Conservation (phyloP, 768 basidiomycete genomes). For the Nidula microcarpa region DNA sequence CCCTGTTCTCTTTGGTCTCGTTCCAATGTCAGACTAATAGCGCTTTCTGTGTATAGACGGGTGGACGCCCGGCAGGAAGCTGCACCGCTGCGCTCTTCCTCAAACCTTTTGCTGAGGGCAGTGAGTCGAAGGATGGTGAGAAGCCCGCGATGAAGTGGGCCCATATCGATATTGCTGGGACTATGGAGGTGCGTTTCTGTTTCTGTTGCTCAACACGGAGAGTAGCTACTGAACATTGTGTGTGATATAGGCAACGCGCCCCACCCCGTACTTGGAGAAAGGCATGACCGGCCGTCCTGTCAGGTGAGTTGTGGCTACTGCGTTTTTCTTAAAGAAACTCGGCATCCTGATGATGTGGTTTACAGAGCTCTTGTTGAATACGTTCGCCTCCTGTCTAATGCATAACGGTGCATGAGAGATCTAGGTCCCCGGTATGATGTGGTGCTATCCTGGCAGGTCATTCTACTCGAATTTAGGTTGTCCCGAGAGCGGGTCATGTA, state of each 20-base stretch:
- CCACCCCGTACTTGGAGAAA: constrained; percentile 60
- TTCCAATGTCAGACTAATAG: neutral
- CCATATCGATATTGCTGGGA: constrained; percentile 80
- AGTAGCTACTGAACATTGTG: neutral
- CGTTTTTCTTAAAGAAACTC: neutral
- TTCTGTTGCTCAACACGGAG: neutral
- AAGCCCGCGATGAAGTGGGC: constrained; percentile 72
- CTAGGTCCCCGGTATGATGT: too few species aligned
- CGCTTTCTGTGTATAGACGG: constrained; percentile 38
- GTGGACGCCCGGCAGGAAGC: constrained; percentile 68
- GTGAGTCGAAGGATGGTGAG: constrained; percentile 42
- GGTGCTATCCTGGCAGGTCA: too few species aligned
- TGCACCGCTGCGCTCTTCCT: constrained; percentile 87
- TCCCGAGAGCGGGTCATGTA: too few species aligned
- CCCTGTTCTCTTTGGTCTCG: constrained; percentile 1
- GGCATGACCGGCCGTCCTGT: constrained; percentile 83
- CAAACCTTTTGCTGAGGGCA: constrained; percentile 73
- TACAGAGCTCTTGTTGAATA: constrained; percentile 37
- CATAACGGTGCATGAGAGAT: too few species aligned
- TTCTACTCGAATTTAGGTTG: too few species aligned
- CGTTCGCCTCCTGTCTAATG: constrained; percentile 25
- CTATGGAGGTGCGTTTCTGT: constrained; percentile 57
- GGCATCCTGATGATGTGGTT: neutral
- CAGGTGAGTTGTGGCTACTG: constrained; percentile 44
- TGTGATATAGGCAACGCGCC: constrained; percentile 39